Evolutionary conservation across 176 grass and related monocot genomes (phyloP).

Genomic region (Lolium rigidum): DNA sequence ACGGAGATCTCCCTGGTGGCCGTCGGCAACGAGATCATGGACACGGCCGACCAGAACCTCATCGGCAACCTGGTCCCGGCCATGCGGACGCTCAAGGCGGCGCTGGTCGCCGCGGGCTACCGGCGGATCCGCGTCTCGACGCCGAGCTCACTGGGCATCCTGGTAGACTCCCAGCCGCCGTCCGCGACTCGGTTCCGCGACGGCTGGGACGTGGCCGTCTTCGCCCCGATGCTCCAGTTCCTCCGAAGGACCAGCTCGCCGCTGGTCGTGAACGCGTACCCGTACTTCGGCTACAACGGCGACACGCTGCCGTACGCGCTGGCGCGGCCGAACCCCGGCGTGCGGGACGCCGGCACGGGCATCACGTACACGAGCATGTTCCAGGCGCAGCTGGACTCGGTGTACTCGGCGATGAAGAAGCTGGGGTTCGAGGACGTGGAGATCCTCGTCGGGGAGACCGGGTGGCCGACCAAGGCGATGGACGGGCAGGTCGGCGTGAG

Average conservation of each 20-base stretch:
- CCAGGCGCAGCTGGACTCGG: constrained; percentile 81
- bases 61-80: constrained; percentile 75
- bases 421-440: constrained; percentile 83
- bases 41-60: constrained; percentile 57
- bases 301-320: constrained; percentile 69
- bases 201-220: constrained; percentile 60
- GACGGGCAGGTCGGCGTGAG: constrained; percentile 70
- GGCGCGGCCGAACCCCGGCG: constrained; percentile 60
- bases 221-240: constrained; percentile 86
- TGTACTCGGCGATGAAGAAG: constrained; percentile 82
- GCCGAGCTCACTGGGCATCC: constrained; percentile 75
- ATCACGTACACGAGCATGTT: constrained; percentile 91
- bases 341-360: constrained; percentile 64
- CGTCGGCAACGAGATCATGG: constrained; percentile 85
- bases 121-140: constrained; percentile 70
- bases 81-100: constrained; percentile 59
- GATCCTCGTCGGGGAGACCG: constrained; percentile 81
- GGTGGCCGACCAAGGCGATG: constrained; percentile 81
- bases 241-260: constrained; percentile 57
- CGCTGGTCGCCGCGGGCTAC: constrained; percentile 59
- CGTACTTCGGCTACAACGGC: constrained; percentile 91
- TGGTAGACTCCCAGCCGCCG: constrained; percentile 58
- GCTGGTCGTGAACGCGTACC: constrained; percentile 89
- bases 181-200: constrained; percentile 68
- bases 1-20: constrained; percentile 72